phyloP scores from a whole-genome alignment of 495 filamentous ascomycete species.

The Apiosordaria backusii region DNA sequence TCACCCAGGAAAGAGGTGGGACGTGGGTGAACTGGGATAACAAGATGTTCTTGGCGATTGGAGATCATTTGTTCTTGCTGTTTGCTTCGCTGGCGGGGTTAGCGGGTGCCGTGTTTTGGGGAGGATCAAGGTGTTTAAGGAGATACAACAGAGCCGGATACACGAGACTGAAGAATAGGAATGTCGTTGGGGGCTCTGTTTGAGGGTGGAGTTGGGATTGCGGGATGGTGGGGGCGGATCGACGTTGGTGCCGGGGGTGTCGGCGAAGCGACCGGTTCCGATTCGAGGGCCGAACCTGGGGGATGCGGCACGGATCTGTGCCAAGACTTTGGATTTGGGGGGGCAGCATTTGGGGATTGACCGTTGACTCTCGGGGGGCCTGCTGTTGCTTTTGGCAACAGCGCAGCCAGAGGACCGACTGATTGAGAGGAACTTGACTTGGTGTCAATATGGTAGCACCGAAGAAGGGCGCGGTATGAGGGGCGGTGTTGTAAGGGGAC shows the following conservation, averaged over 20 bases:
- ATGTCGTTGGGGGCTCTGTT: neutral
- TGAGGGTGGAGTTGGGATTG: neutral
- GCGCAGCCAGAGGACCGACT: too few relatives aligned
- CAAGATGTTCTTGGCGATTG: constrained; percentile 29
- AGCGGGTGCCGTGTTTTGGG: constrained; percentile 13
- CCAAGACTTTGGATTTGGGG: neutral
- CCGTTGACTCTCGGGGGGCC: too few relatives aligned
- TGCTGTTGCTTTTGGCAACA: too few relatives aligned
- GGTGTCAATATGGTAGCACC: too few relatives aligned
- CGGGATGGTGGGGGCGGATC: neutral
- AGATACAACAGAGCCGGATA: constrained; percentile 8
- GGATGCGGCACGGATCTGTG: neutral
- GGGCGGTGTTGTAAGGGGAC: neutral
- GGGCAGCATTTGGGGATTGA: too few relatives aligned
- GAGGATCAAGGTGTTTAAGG: constrained; percentile 4
- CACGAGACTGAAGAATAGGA: neutral
- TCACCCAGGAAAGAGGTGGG: constrained; percentile 40
- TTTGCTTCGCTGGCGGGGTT: constrained; percentile 34
- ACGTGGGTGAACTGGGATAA: constrained; percentile 48
- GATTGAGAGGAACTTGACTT: too few relatives aligned
- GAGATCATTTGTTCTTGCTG: constrained; percentile 34
- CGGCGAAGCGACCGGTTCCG: neutral
- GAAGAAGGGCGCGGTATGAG: neutral
- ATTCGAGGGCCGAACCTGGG: neutral
- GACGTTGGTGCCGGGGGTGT: neutral